Evolutionary conservation across 78 protist species (phyloP), one percentile per base, ranked within the genome.

Genomic region (Guillardia theta): DNA sequence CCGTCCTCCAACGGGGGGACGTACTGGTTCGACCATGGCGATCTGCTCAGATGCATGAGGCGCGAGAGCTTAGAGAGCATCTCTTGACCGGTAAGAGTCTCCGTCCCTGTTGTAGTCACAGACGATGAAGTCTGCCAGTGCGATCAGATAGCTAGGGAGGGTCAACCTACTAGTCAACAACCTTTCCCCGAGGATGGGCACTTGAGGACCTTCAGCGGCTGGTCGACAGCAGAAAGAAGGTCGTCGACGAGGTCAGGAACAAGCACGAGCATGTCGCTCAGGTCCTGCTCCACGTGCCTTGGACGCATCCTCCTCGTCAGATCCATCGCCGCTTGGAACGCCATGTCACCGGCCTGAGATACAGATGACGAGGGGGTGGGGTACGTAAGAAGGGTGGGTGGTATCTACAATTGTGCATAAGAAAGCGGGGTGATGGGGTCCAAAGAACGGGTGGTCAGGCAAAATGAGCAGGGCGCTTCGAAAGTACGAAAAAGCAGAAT

Each of bases 51-150:
- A 12, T 5, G 78, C 41, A 64, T 64, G 15, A 27, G 12, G 12
- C n/a, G 78, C 58, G 58, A 50, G 27, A 12, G 78, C 27, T 6
- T 27, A 12, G 15, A 27, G 9, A 15, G 27, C 43, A 15, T 27
- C 15, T 8, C 12, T 64, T 33, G 58, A 97, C 98, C 98, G 88
- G 97, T 97, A 98, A 19, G 99, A 98, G 94, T 99, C 99, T 18
- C 97, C 99, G 93, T 98, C 99, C 48, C 99, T 95, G 95, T 99
- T 99, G 88, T 98, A 98, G 92, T 99, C 99, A 92, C 99, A 99
- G 37, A 98, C 80, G 46, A 99, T 83, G 94, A 95, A 99, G 78
- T 97, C 98, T 45, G n/a, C n/a, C n/a, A n/a, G n/a, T n/a, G n/a
- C n/a, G n/a, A n/a, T n/a, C n/a, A n/a, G n/a, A n/a, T n/a, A n/a